Evolutionary conservation across 371 early-diverging fungal genomes (phyloP).

Genomic region (Mucor velutinosus): DNA sequence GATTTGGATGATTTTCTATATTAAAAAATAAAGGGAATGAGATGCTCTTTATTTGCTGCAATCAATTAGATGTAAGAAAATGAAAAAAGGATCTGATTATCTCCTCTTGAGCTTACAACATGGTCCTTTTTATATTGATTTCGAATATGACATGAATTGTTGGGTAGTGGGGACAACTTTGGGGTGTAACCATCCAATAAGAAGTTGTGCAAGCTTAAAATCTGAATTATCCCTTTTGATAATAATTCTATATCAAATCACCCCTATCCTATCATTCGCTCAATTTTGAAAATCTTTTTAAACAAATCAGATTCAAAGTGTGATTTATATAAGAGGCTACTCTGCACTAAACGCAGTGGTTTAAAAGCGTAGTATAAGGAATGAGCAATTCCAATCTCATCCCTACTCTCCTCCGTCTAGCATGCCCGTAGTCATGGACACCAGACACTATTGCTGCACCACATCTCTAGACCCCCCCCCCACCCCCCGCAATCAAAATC

Average conservation of each 20-base stretch:
- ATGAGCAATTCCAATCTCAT: not conserved
- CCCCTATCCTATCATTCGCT: slow-evolving; percentile 5
- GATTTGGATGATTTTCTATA: not conserved
- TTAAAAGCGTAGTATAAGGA: not conserved
- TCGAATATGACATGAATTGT: slow-evolving; percentile 22
- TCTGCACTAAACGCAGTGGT: not conserved
- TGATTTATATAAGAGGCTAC: not conserved
- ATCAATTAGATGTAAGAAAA: not conserved
- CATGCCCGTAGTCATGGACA: not conserved
- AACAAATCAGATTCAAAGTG: slow-evolving; percentile 2
- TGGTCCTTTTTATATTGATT: slow-evolving; percentile 8
- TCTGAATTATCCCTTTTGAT: not conserved
- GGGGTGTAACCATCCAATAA: slow-evolving; percentile 41
- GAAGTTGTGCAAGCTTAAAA: slow-evolving; percentile 11
- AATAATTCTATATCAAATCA: not conserved
- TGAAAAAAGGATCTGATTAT: not conserved
- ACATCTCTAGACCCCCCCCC: not conserved
- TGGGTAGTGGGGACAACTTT: slow-evolving; percentile 34
- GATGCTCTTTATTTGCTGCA: slow-evolving; percentile 1
- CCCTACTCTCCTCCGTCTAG: not conserved
- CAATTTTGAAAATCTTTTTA: not conserved
- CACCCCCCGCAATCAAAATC: not conserved
- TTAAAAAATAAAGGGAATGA: slow-evolving; percentile 6
- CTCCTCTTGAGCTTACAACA: not conserved
- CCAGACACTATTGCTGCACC: not conserved